Conservation (phyloP, 129 eudicot species). For the Calendula officinalis region DNA sequence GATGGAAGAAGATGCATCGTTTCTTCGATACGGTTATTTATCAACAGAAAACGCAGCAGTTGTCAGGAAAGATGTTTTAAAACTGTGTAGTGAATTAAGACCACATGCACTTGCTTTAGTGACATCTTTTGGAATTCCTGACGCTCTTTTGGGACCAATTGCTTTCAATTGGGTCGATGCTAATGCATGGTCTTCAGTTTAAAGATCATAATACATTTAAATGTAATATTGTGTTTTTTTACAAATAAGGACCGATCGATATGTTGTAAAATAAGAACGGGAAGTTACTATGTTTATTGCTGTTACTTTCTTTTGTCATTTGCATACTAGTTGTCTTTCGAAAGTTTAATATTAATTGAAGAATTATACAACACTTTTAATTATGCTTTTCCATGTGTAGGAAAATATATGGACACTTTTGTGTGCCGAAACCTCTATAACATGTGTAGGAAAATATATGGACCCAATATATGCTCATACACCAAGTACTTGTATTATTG, state of each 20-base stretch:
- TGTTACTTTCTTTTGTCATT: background rate
- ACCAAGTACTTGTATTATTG: too few relatives aligned
- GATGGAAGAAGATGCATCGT: constrained; percentile 85
- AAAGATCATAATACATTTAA: constrained; percentile 4
- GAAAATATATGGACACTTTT: too few relatives aligned
- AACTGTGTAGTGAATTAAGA: constrained; percentile 76
- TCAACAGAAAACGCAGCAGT: constrained; percentile 67
- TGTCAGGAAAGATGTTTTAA: constrained; percentile 79
- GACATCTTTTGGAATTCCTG: constrained; percentile 86
- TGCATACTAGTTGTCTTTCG: background rate
- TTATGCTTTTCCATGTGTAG: too few relatives aligned
- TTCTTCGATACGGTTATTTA: constrained; percentile 85
- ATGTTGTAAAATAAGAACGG: constrained; percentile 3
- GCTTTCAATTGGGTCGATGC: constrained; percentile 96
- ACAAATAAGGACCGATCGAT: background rate
- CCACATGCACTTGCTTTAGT: constrained; percentile 91
- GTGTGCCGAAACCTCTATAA: too few relatives aligned
- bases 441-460: too few relatives aligned
- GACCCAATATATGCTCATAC: too few relatives aligned
- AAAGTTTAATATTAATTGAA: too few relatives aligned
- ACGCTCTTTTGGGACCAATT: constrained; percentile 87
- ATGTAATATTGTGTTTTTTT: background rate
- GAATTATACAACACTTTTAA: too few relatives aligned
- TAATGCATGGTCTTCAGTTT: constrained; percentile 63
- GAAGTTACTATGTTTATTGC: background rate